Conservation (phyloP, 768 basidiomycete species). For the Termitomyces sp. region DNA sequence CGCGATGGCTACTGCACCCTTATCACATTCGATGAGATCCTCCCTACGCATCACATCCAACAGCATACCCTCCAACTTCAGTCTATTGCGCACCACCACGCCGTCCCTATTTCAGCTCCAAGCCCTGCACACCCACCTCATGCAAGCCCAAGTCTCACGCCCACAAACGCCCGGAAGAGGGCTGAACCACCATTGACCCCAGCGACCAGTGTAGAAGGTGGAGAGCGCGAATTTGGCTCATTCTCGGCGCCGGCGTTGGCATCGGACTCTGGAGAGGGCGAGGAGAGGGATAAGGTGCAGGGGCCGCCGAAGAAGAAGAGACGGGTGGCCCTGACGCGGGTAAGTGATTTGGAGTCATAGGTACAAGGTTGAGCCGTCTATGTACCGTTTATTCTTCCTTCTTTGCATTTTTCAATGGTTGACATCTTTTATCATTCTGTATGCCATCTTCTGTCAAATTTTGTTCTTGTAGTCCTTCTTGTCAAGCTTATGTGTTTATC, state of each 20-base stretch:
- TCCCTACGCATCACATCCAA: slow-evolving; percentile 84
- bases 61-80: slow-evolving; percentile 89
- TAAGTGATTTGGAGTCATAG: slow-evolving; percentile 52
- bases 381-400: background rate
- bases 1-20: slow-evolving; percentile 98
- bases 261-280: slow-evolving; percentile 17
- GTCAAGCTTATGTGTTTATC: background rate
- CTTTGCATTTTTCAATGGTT: background rate
- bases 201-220: slow-evolving; percentile 45
- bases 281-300: slow-evolving; percentile 21
- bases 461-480: background rate
- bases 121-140: slow-evolving; percentile 23
- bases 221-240: slow-evolving; percentile 20
- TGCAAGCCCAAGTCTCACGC: slow-evolving; percentile 24
- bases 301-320: slow-evolving; percentile 86
- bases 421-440: slow-evolving; percentile 1
- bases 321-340: slow-evolving; percentile 68
- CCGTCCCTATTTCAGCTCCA: slow-evolving; percentile 52
- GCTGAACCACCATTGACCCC: slow-evolving; percentile 46
- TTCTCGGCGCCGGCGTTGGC: background rate
- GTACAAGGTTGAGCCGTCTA: background rate
- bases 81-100: slow-evolving; percentile 85
- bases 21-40: slow-evolving; percentile 91
- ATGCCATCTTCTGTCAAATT: background rate
- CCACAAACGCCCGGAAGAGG: slow-evolving; percentile 33